Conservation (phyloP, 306 rosid species). For the Urtica urens region DNA sequence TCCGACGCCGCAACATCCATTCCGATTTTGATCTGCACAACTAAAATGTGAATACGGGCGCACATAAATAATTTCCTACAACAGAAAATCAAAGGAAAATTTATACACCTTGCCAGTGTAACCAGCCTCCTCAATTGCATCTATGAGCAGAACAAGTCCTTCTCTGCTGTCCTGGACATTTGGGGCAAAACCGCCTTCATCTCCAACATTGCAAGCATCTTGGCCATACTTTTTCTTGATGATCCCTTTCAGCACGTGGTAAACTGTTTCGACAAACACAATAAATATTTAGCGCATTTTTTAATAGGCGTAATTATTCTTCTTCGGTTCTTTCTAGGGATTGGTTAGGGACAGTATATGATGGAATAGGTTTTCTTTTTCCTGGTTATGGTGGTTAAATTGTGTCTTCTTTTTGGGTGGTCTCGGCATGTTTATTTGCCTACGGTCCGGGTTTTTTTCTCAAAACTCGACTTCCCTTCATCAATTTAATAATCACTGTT, state of each 20-base stretch:
- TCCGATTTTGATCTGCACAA: conserved; percentile 86
- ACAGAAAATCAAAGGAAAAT: conserved; percentile 7
- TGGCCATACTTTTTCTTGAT: conserved; percentile 94
- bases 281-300: neutral
- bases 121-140: conserved; percentile 97
- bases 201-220: conserved; percentile 99
- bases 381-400: too few species aligned
- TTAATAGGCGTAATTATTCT: neutral
- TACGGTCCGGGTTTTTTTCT: too few species aligned
- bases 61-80: conserved; percentile 13
- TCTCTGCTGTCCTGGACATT: conserved; percentile 96
- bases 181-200: conserved; percentile 99
- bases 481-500: too few species aligned
- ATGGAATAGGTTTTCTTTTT: too few species aligned
- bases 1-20: conserved; percentile 99
- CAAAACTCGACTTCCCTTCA: too few species aligned
- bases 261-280: conserved; percentile 38
- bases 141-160: conserved; percentile 81
- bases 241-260: conserved; percentile 80
- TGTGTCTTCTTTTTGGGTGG: too few species aligned
- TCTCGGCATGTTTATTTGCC: too few species aligned
- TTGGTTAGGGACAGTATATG: too few species aligned
- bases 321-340: too few species aligned
- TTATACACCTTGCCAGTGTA: conserved; percentile 79
- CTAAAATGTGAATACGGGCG: conserved; percentile 4